These are phyloP conservation scores for Mallotus repandus DNA, from an alignment of 441 rosid genomes.

Conservation along the genomic window DNA sequence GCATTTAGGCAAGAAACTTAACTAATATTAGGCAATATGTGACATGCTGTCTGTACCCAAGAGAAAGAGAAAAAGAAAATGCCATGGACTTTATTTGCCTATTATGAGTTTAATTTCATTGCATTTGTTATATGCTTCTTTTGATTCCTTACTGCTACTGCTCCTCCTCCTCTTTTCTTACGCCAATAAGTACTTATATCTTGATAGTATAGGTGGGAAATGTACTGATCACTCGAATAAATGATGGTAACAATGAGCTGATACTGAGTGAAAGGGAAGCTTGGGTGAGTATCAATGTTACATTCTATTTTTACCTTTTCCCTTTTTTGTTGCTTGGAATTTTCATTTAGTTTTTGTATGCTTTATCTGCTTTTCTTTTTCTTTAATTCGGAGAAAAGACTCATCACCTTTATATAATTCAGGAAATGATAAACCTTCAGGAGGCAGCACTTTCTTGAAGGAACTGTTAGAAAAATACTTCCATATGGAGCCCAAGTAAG, in stretches of 20 bases:
- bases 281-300: constrained; percentile 53
- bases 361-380: not conserved
- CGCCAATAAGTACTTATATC: constrained; percentile 5
- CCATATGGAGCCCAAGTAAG: constrained; percentile 91
- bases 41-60: not conserved
- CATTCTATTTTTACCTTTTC: not conserved
- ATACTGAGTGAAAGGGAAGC: constrained; percentile 78
- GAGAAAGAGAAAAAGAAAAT: not conserved
- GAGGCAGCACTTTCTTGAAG: constrained; percentile 92
- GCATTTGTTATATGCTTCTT: constrained; percentile 13
- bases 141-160: not conserved
- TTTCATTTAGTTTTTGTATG: not conserved
- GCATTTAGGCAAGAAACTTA: not conserved
- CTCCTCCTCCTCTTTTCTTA: not conserved
- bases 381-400: not conserved
- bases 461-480: constrained; percentile 67
- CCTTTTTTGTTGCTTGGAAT: not conserved
- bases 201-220: constrained; percentile 57
- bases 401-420: constrained; percentile 26
- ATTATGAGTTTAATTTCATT: not conserved
- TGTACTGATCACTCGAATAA: constrained; percentile 58
- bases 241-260: constrained; percentile 75
- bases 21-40: not conserved
- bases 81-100: not conserved
- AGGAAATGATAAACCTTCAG: constrained; percentile 72